Percentiles rank a stretch among this genome's conserved stretches.
phyloP scores from a whole-genome alignment of 208 protist species.

The Leishmania gerbilli region DNA sequence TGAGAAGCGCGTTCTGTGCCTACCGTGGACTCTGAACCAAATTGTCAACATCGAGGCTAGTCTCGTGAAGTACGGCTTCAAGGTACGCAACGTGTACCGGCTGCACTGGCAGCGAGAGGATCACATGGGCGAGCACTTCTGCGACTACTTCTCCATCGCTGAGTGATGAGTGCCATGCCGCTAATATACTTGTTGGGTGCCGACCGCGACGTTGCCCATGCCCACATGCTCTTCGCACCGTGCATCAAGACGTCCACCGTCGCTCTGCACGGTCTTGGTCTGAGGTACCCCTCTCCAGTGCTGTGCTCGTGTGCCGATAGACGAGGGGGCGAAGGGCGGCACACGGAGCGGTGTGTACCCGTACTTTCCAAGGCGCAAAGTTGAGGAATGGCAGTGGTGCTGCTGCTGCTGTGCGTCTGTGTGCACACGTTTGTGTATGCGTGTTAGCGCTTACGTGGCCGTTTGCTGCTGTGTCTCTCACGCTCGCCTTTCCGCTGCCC shows the following conservation, averaged over 20 bases:
- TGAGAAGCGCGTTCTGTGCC: conserved; percentile 55
- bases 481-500: neutral
- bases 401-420: conserved; percentile 3
- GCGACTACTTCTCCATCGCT: conserved; percentile 57
- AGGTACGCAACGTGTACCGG: conserved; percentile 60
- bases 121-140: conserved; percentile 82
- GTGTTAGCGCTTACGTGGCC: neutral
- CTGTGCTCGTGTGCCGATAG: neutral
- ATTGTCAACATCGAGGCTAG: conserved; percentile 90
- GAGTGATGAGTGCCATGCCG: neutral
- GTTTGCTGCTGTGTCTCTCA: neutral
- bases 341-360: neutral
- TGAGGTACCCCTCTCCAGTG: neutral
- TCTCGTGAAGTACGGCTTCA: conserved; percentile 83
- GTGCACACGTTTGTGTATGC: neutral
- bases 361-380: no score
- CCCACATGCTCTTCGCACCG: neutral
- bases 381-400: neutral
- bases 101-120: conserved; percentile 81
- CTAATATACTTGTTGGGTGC: neutral
- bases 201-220: neutral
- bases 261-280: neutral
- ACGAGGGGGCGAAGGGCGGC: neutral
- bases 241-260: neutral
- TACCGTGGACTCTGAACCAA: conserved; percentile 89